phyloP scores from a whole-genome alignment of 805 yeast species.

The Monosporozyma solicola region DNA sequence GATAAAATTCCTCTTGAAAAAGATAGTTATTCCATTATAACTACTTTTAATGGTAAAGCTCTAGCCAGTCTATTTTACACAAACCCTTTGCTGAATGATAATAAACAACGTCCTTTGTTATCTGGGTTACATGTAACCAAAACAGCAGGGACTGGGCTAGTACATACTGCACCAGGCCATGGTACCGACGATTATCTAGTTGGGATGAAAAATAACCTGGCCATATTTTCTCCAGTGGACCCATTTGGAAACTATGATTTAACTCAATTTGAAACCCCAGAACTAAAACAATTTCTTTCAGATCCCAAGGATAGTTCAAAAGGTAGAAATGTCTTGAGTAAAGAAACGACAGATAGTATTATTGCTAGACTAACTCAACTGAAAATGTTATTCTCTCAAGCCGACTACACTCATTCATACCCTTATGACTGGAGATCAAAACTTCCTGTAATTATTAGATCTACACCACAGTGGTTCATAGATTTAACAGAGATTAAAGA shows the following conservation, averaged over 20 bases:
- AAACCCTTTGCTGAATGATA: conserved; percentile 44
- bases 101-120: conserved; percentile 43
- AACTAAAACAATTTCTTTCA: conserved; percentile 8
- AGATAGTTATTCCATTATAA: conserved; percentile 15
- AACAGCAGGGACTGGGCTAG: conserved; percentile 86
- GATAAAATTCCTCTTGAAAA: conserved; percentile 26
- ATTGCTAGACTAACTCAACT: conserved; percentile 35
- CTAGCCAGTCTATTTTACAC: conserved; percentile 39
- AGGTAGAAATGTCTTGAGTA: conserved; percentile 51
- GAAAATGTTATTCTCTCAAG: conserved; percentile 39
- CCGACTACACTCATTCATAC: conserved; percentile 66
- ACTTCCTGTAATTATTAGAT: conserved; percentile 85
- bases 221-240: conserved; percentile 71
- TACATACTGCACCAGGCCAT: conserved; percentile 97
- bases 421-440: conserved; percentile 98
- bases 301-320: conserved; percentile 8
- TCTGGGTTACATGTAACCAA: conserved; percentile 77
- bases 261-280: conserved; percentile 27
- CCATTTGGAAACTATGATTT: conserved; percentile 56
- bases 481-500: conserved; percentile 68
- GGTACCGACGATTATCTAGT: conserved; percentile 86
- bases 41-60: conserved; percentile 34
- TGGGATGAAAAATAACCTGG: conserved; percentile 49
- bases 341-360: conserved; percentile 44
- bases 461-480: conserved; percentile 97